These are phyloP conservation scores for Lentinula aciculospora DNA, from an alignment of 768 basidiomycete genomes.

Conservation along the genomic window DNA sequence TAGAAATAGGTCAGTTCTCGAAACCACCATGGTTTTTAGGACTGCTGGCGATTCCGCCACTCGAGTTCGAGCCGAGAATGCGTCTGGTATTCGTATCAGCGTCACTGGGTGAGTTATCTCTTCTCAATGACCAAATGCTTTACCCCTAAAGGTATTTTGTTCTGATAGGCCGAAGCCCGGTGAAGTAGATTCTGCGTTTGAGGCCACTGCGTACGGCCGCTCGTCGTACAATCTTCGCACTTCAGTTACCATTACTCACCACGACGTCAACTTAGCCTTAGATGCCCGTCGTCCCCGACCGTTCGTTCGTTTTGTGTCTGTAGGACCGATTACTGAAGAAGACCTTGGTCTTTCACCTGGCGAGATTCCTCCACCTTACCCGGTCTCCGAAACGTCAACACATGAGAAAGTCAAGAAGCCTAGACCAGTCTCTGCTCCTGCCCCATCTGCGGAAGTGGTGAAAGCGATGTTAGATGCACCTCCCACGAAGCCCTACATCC, in stretches of 20 bases:
- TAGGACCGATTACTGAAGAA: conserved; percentile 4
- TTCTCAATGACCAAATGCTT: too few relatives aligned
- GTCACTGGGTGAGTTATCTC: not conserved
- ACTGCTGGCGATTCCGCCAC: conserved; percentile 1
- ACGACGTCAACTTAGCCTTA: conserved; percentile 5
- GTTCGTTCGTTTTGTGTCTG: not conserved
- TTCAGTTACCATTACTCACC: not conserved
- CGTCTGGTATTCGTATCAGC: not conserved
- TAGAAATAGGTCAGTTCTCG: not conserved
- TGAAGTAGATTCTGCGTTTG: not conserved
- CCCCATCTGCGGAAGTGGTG: not conserved
- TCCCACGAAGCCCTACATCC: not conserved
- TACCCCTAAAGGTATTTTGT: not conserved
- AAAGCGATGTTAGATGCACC: not conserved
- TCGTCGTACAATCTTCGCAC: not conserved
- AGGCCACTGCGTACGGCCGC: conserved; percentile 1
- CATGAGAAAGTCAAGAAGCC: not conserved
- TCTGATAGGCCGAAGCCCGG: not conserved
- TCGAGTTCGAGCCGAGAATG: conserved; percentile 4
- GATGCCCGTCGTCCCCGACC: not conserved
- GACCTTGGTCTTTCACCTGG: not conserved
- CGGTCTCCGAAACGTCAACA: not conserved
- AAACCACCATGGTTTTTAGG: conserved; percentile 5
- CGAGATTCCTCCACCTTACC: not conserved
- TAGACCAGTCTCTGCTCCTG: not conserved